These are phyloP conservation scores for Zychaea mexicana DNA, from an alignment of 371 early-diverging fungal species.

Conservation along the genomic window DNA sequence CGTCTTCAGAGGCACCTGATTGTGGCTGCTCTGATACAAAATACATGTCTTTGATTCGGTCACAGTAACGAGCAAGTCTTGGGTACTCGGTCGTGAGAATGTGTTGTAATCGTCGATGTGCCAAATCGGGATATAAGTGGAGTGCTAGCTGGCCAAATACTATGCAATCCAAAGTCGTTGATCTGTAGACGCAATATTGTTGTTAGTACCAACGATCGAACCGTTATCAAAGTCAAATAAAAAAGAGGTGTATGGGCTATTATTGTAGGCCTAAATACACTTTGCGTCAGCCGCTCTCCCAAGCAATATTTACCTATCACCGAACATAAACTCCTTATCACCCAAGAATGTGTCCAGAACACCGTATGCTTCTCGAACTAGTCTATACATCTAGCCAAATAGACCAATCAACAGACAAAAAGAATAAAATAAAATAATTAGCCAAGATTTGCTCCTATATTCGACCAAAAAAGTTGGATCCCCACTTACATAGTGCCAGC, in stretches of 20 bases:
- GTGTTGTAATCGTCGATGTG: constrained; percentile 62
- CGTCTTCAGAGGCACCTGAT: constrained; percentile 39
- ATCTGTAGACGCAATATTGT: too few species aligned
- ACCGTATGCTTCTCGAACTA: constrained; percentile 58
- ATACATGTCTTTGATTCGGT: constrained; percentile 44
- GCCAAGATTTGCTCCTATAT: not conserved
- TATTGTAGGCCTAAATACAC: too few species aligned
- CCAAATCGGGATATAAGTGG: constrained; percentile 64
- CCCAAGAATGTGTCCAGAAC: constrained; percentile 59
- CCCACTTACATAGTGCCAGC: constrained; percentile 47
- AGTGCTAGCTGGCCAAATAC: constrained; percentile 72
- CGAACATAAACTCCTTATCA: constrained; percentile 70
- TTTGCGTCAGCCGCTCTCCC: not conserved
- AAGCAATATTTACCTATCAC: constrained; percentile 53
- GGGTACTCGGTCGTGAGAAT: constrained; percentile 64
- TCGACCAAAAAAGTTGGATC: not conserved
- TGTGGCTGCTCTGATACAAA: constrained; percentile 17
- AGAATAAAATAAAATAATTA: too few species aligned
- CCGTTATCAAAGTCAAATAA: too few species aligned
- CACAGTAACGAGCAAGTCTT: constrained; percentile 57
- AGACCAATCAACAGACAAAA: not conserved
- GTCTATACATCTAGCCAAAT: constrained; percentile 58
- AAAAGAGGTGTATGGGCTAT: too few species aligned
- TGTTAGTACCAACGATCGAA: too few species aligned
- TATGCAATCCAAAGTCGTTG: constrained; percentile 68